These are phyloP conservation scores for Cercospora sp. DNA, from an alignment of 2,329 filamentous ascomycete species.

Conservation along the genomic window DNA sequence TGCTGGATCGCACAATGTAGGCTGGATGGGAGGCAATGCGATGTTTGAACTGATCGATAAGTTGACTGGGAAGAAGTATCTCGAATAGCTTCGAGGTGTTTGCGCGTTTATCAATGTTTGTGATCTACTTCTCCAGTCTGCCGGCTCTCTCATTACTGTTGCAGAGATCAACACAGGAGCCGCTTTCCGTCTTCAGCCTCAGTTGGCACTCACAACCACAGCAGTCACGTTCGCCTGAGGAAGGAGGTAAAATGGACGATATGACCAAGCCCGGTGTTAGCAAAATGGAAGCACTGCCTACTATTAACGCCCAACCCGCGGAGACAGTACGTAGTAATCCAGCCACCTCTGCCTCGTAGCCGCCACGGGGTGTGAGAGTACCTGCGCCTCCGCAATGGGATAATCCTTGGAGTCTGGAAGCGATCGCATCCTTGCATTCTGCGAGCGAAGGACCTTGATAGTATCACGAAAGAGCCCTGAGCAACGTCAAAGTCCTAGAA, in stretches of 20 bases:
- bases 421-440: not conserved
- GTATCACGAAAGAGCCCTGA: not conserved
- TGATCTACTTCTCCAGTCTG: constrained; percentile 10
- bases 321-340: not conserved
- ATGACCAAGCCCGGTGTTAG: not conserved
- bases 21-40: constrained; percentile 21
- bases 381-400: not conserved
- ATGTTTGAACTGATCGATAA: constrained; percentile 28
- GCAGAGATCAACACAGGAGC: constrained; percentile 13
- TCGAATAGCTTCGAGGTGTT: constrained; percentile 10
- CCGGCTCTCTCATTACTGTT: constrained; percentile 17
- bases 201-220: too few relatives aligned
- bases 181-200: too few relatives aligned
- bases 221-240: too few relatives aligned
- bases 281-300: not conserved
- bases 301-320: not conserved
- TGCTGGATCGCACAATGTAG: constrained; percentile 21
- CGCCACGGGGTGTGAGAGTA: not conserved
- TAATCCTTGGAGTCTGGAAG: not conserved
- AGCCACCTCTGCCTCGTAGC: not conserved
- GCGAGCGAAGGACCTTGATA: not conserved
- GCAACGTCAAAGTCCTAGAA: not conserved
- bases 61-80: constrained; percentile 24
- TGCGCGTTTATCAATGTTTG: not conserved
- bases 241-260: not conserved